A percentile compares a stretch with the other conserved stretches of the same genome.
Evolutionary conservation across 2,329 filamentous ascomycete genomes (phyloP).

Genomic region (Blastomyces emzantsi): DNA sequence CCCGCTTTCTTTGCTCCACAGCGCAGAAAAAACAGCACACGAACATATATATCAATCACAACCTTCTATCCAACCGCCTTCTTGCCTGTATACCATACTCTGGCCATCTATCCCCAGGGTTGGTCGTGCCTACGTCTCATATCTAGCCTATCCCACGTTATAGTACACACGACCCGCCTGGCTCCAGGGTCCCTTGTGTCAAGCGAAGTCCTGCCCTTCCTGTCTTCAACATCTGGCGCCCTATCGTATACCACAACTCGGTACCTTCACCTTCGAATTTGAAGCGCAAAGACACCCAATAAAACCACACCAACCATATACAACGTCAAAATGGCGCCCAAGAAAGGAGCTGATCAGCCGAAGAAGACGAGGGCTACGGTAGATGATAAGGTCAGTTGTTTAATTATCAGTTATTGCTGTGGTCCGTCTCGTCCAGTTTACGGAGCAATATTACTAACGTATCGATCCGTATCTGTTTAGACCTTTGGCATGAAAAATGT

Average conservation of each 20-base stretch:
- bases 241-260: not conserved
- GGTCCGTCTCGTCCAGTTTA: not conserved
- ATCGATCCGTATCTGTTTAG: conserved; percentile 23
- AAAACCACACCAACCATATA: conserved; percentile 4
- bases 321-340: conserved; percentile 40
- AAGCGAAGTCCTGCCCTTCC: not conserved
- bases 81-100: not conserved
- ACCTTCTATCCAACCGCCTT: not conserved
- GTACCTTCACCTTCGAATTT: not conserved
- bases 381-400: conserved; percentile 60
- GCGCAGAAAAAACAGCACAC: not conserved
- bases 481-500: conserved; percentile 99
- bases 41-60: not conserved
- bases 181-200: not conserved
- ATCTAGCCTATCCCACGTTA: not conserved
- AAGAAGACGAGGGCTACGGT: conserved; percentile 48
- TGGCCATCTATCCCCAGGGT: not conserved
- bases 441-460: conserved; percentile 16
- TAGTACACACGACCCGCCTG: not conserved
- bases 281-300: not conserved
- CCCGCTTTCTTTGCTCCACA: conserved; percentile 6
- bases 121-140: not conserved
- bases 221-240: not conserved
- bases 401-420: conserved; percentile 7
- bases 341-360: conserved; percentile 34